Percentiles rank a stretch among this genome's conserved stretches.
Evolutionary conservation across 2,329 filamentous ascomycete genomes (phyloP).

Genomic region (Huntiella bhutanensis): DNA sequence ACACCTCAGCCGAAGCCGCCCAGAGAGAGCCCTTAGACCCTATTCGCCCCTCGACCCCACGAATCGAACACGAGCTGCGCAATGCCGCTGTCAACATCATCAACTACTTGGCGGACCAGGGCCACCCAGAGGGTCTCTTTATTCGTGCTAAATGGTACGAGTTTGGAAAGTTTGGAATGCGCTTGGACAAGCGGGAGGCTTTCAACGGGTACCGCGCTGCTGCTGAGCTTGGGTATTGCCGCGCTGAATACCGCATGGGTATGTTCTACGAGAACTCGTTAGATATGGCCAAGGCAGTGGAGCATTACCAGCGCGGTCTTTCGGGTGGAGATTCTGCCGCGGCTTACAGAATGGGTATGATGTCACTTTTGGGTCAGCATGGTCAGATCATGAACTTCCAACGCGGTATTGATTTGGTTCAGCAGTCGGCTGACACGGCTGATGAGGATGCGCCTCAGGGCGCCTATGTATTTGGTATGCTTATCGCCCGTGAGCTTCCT

Average conservation of each 20-base stretch:
- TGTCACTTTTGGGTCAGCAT: conserved; percentile 86
- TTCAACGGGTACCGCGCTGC: conserved; percentile 72
- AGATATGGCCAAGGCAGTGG: conserved; percentile 75
- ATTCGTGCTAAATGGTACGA: conserved; percentile 94
- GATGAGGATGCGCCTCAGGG: conserved; percentile 96
- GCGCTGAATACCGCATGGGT: conserved; percentile 90
- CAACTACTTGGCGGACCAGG: conserved; percentile 71
- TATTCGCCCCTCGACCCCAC: conserved; percentile 57
- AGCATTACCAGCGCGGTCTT: conserved; percentile 73
- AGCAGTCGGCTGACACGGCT: conserved; percentile 61
- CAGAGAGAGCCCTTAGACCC: conserved; percentile 37
- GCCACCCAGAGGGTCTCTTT: conserved; percentile 85
- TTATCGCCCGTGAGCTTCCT: conserved; percentile 76
- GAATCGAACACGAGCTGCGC: conserved; percentile 72
- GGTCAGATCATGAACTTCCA: conserved; percentile 68
- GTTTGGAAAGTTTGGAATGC: conserved; percentile 86
- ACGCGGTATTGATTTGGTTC: conserved; percentile 64
- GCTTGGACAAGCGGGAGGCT: conserved; percentile 85
- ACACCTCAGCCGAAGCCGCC: conserved; percentile 62
- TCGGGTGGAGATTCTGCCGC: conserved; percentile 72
- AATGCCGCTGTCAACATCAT: conserved; percentile 85
- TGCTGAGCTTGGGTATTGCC: conserved; percentile 67
- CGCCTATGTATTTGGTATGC: conserved; percentile 89
- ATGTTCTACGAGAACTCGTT: conserved; percentile 97
- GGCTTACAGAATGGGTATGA: conserved; percentile 79